phyloP scores from a whole-genome alignment of 148 eudicot genomes.

The Dianthus caryophyllus region DNA sequence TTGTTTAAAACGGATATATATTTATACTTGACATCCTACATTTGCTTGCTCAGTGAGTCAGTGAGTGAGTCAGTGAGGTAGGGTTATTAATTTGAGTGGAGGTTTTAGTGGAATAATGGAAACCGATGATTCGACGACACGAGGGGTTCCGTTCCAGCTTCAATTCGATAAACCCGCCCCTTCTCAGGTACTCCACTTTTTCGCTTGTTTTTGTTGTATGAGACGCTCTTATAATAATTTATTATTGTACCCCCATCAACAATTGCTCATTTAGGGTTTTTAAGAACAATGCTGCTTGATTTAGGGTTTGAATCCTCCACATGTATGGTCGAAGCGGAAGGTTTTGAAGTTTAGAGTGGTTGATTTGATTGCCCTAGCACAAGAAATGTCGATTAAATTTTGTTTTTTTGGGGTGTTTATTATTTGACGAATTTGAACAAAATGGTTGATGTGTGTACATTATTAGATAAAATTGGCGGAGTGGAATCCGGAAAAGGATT shows the following conservation, averaged over 20 bases:
- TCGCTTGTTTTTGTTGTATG: not conserved
- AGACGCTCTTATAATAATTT: too few relatives aligned
- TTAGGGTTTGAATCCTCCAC: too few relatives aligned
- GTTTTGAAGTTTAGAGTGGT: not conserved
- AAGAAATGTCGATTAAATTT: not conserved
- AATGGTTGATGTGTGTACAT: not conserved
- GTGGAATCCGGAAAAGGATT: slow-evolving; percentile 99
- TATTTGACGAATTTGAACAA: too few relatives aligned
- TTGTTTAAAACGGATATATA: too few relatives aligned
- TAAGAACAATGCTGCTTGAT: too few relatives aligned
- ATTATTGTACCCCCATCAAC: too few relatives aligned
- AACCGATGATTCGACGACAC: slow-evolving; percentile 45
- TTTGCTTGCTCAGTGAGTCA: too few relatives aligned
- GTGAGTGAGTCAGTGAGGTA: too few relatives aligned
- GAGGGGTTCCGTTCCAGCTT: slow-evolving; percentile 84
- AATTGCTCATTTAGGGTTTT: too few relatives aligned
- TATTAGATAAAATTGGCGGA: slow-evolving; percentile 75
- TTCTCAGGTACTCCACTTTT: slow-evolving; percentile 51
- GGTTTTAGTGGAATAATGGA: too few relatives aligned
- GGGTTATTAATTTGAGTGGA: too few relatives aligned
- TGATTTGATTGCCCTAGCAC: not conserved
- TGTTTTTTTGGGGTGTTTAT: not conserved
- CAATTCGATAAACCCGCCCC: slow-evolving; percentile 91
- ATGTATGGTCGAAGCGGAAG: not conserved
- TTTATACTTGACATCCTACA: too few relatives aligned